A percentile compares a stretch with the other conserved stretches of the same genome.
Conservation (phyloP, 2,329 filamentous ascomycete species). For the Drechslerella dactyloides region DNA sequence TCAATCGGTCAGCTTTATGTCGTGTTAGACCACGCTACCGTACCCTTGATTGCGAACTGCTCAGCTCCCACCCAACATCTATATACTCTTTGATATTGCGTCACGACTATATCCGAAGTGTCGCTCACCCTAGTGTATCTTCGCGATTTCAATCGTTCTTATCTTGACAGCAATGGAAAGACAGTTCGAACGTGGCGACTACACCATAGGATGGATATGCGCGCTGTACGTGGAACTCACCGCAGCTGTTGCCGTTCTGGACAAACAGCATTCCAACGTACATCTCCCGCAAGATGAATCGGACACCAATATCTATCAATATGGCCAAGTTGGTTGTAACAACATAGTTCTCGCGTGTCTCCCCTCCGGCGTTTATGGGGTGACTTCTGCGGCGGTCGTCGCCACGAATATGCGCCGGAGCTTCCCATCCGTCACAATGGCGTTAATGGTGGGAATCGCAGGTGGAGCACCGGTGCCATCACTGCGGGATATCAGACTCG, state of each 20-base stretch:
- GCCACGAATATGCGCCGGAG: slow-evolving; percentile 45
- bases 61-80: no score
- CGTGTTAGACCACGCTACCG: no score
- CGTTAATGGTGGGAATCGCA: slow-evolving; percentile 52
- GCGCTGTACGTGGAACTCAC: slow-evolving; percentile 50
- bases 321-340: slow-evolving; percentile 37
- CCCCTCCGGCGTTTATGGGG: slow-evolving; percentile 40
- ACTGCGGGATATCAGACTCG: slow-evolving; percentile 36
- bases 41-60: no score
- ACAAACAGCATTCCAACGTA: slow-evolving; percentile 15
- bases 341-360: slow-evolving; percentile 52
- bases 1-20: no score
- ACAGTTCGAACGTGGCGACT: slow-evolving; percentile 14
- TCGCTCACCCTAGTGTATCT: no score
- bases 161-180: not conserved
- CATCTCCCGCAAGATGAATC: not conserved
- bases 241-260: slow-evolving; percentile 47
- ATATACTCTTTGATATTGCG: no score
- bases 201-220: slow-evolving; percentile 52
- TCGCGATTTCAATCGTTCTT: no score
- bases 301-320: slow-evolving; percentile 45
- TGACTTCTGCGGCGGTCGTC: slow-evolving; percentile 36
- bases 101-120: no score
- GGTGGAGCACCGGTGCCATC: slow-evolving; percentile 47
- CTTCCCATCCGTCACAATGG: slow-evolving; percentile 26